Base-by-base conservation (phyloP, 495 filamentous ascomycete species). In the Apodospora peruviana region DNA sequence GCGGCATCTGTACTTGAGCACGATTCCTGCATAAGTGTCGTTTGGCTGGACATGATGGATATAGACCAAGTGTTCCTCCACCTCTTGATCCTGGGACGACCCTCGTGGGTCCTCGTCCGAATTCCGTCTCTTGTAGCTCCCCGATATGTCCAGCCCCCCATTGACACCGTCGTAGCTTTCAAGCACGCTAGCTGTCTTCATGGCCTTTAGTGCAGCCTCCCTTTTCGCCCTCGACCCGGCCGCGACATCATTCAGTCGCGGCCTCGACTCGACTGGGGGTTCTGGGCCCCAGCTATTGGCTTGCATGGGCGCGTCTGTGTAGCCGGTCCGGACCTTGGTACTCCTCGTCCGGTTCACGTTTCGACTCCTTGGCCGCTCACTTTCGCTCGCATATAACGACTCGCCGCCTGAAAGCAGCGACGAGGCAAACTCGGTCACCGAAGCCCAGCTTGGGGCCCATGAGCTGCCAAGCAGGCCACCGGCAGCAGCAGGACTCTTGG, bases 11-110 rank as follows among this genome's bases (percentile, higher is more conserved):
- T 93, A 98, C 51, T 82, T 86, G 37, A 98, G 88, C 21, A 88
- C 86, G 17, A 98, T 84, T 2, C 93, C 91, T 1, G 88, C 88
- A 48, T 96, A 81, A 11, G 88, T 96, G 60, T 97, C 94, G 24
- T 76, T 76, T 4, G 83, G 75, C 48, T 81, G 80, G 2, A 98
- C 91, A 49, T 83, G 84, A 66, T 98, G 93, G 19, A 98, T 72
- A 65, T 98, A 98, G 12, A 89, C 91, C 46, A 96, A 61, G 17
- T 83, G 78, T 36, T 90, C 87, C 43, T 81, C 79, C 32, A 73
- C 56, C 29, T 81, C 62, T 46, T 71, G 56, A 44, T 17, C 58
- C 14, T 54, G 47, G 7, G 48, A 41, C 10, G 61, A 51, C 23
- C 45, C 48, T 24, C 60, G 61, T 16, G 64, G 29, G 18, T 64